phyloP scores from a whole-genome alignment of 225 moss, liverwort and hornwort genomes.

The Antitrichia curtipendula region DNA sequence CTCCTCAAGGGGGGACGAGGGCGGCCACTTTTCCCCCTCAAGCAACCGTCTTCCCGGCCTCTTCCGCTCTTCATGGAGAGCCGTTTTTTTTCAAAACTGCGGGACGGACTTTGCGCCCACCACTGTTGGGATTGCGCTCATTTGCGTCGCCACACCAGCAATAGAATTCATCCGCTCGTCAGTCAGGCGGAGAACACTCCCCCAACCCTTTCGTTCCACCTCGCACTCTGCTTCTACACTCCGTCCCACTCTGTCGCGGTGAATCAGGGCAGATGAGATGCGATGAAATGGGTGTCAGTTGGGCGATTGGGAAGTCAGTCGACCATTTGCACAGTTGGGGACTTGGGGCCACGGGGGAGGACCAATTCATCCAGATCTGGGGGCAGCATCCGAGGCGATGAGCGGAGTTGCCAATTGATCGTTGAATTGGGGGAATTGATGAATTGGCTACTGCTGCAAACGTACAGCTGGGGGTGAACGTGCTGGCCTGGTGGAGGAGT shows the following conservation, averaged over 20 bases:
- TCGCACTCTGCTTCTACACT: not conserved
- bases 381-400: not conserved
- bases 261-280: not conserved
- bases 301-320: not conserved
- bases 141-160: not conserved
- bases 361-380: not conserved
- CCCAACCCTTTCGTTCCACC: not conserved
- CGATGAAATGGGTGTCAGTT: not conserved
- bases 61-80: slow-evolving; percentile 9
- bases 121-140: not conserved
- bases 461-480: not conserved
- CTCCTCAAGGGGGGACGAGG: not conserved
- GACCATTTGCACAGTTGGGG: not conserved
- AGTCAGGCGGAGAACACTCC: not conserved
- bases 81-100: slow-evolving; percentile 2
- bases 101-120: not conserved
- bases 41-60: not conserved
- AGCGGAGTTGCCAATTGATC: not conserved
- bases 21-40: not conserved
- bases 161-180: not conserved
- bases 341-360: no score
- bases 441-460: not conserved
- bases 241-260: not conserved
- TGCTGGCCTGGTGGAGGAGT: not conserved
- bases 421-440: not conserved